These are phyloP conservation scores for Trichopus zeylanicus DNA, from an alignment of 116 monocot species.

Conservation along the genomic window DNA sequence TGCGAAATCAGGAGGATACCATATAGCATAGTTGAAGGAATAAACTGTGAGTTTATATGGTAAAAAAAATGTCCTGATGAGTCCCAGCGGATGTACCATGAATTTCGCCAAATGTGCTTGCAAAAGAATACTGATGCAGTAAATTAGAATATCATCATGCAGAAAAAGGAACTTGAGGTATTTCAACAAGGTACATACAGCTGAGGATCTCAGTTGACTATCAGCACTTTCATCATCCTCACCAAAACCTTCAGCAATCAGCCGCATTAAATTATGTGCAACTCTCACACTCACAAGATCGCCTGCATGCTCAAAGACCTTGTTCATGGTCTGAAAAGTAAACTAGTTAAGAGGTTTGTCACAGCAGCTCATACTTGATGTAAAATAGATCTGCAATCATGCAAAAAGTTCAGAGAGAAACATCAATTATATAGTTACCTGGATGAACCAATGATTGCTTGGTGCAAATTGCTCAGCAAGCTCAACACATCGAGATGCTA, in stretches of 20 bases:
- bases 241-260: slow-evolving; percentile 98
- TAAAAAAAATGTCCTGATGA: too few relatives aligned
- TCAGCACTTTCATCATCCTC: slow-evolving; percentile 90
- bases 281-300: slow-evolving; percentile 87
- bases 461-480: slow-evolving; percentile 99
- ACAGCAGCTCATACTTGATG: not conserved
- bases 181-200: slow-evolving; percentile 45
- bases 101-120: too few relatives aligned
- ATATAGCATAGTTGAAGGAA: too few relatives aligned
- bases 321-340: slow-evolving; percentile 84
- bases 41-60: too few relatives aligned
- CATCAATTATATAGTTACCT: slow-evolving; percentile 28
- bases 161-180: not conserved
- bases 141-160: not conserved
- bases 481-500: slow-evolving; percentile 96
- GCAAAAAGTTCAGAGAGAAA: not conserved
- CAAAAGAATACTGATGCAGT: not conserved
- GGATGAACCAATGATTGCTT: slow-evolving; percentile 98
- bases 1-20: too few relatives aligned
- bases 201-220: slow-evolving; percentile 92
- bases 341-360: slow-evolving; percentile 13
- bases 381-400: not conserved
- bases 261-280: slow-evolving; percentile 93
- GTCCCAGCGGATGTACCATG: too few relatives aligned
- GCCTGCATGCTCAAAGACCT: slow-evolving; percentile 98